Evolutionary conservation across 305 asterid species (phyloP), one percentile per base, ranked within the genome.

Genomic region (Withania somnifera): DNA sequence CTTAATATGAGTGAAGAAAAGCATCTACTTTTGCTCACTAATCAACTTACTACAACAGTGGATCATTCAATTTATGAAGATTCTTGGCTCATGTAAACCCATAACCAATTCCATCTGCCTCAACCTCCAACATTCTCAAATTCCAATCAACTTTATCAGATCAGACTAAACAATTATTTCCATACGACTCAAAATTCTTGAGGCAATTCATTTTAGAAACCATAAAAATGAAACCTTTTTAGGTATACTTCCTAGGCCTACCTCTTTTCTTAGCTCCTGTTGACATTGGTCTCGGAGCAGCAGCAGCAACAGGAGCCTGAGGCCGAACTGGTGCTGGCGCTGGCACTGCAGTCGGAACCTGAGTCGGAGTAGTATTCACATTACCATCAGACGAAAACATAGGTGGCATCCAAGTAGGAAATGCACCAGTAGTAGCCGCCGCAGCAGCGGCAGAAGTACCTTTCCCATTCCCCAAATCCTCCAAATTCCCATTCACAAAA

Each of bases 401-500:
- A 1, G 92, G 90, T 15, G 97, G 95, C 95, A 90, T 90, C 98
- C 97, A 93, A 86, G 92, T 93, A 26, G 92, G 93, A 84, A 88
- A 90, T 22, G 79, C 91, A 19, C 84, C 78, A 26, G 36, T 77
- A 73, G 61, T 79, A 51, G 22, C 79, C 50, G 77, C 93, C 17
- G 86, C 77, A 20, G 51, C 66, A 53, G 73, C 68, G 20, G 13
- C 52, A 61, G 78, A 61, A 28, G 13, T 52, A 22, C 80, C 80
- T 47, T 77, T 81, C 45, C 32, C 85, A 17, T 75, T 84, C 6
- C 51, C 89, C 11, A 53, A 81, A 64, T 87, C 84, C n/a, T 50
- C 89, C 10, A 52, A 82, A 67, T 87, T 84, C 50, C 89, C 91
- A 0, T 81, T 24, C 83, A 77, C 84, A 81, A 95, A 94, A 22